Conservation (phyloP, 306 rosid species). For the Cucurbita moschata region DNA sequence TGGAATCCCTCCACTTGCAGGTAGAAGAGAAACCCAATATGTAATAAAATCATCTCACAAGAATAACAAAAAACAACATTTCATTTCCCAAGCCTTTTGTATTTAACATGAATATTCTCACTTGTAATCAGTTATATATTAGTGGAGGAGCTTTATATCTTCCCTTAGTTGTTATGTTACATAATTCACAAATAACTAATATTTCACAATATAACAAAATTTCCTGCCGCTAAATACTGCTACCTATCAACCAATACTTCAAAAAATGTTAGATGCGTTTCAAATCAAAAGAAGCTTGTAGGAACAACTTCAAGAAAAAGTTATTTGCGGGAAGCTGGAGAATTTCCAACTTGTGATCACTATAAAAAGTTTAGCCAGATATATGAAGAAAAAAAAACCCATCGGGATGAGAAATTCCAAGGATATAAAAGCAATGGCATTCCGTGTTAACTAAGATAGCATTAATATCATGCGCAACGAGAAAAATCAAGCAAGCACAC, state of each 20-base stretch:
- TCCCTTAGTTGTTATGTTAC: not conserved
- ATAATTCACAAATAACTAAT: not conserved
- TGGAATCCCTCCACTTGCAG: not conserved
- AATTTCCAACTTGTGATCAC: not conserved
- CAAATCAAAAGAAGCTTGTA: not conserved
- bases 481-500: not conserved
- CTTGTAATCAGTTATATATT: not conserved
- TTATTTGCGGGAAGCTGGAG: not conserved
- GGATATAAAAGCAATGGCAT: not conserved
- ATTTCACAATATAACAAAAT: not conserved
- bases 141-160: not conserved
- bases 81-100: not conserved
- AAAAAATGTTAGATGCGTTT: not conserved
- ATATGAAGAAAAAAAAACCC: not conserved
- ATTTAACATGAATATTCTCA: not conserved
- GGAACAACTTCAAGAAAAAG: not conserved
- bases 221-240: not conserved
- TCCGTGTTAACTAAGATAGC: not conserved
- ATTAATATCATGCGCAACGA: not conserved
- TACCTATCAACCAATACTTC: not conserved
- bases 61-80: not conserved
- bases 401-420: not conserved
- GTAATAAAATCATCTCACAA: not conserved
- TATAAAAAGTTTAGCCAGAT: not conserved
- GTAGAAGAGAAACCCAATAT: not conserved